Evolutionary conservation across 1,284 basidiomycete species (phyloP).

Genomic region (Ceratobasidium theobromae): DNA sequence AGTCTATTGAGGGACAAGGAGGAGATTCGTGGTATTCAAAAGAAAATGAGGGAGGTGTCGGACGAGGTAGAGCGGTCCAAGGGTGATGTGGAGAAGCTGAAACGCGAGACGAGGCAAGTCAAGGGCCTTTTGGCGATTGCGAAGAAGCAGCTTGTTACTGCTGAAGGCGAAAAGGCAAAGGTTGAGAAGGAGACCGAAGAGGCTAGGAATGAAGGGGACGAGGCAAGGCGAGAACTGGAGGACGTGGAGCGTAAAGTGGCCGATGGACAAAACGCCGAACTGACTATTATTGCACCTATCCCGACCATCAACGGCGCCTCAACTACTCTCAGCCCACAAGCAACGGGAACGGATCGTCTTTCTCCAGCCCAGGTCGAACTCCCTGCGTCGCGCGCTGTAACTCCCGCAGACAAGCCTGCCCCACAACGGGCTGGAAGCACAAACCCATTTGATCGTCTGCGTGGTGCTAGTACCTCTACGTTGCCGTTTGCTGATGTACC

Average conservation of each 20-base stretch:
- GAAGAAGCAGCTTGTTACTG: conserved; percentile 87
- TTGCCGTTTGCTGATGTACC: conserved; percentile 52
- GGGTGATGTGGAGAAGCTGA: conserved; percentile 80
- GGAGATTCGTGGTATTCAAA: conserved; percentile 84
- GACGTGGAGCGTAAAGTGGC: conserved; percentile 59
- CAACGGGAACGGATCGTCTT: background rate
- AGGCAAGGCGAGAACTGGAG: conserved; percentile 46
- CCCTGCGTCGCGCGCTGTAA: conserved; percentile 34
- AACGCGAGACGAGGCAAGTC: conserved; percentile 94
- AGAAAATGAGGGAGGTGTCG: conserved; percentile 78
- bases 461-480: conserved; percentile 16
- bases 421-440: conserved; percentile 60
- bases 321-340: background rate
- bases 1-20: conserved; percentile 90
- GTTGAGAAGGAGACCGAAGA: conserved; percentile 72
- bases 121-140: conserved; percentile 93
- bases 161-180: conserved; percentile 76
- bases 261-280: conserved; percentile 36
- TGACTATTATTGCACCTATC: conserved; percentile 21
- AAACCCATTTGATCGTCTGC: conserved; percentile 90
- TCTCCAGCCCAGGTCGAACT: conserved; percentile 27
- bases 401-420: conserved; percentile 29
- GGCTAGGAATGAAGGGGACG: conserved; percentile 55
- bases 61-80: conserved; percentile 74
- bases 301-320: conserved; percentile 15